Percentiles rank a stretch among this genome's conserved stretches.
These are phyloP conservation scores for Phytophthora hibernalis DNA, from an alignment of 352 stramenopile genomes.

Conservation along the genomic window DNA sequence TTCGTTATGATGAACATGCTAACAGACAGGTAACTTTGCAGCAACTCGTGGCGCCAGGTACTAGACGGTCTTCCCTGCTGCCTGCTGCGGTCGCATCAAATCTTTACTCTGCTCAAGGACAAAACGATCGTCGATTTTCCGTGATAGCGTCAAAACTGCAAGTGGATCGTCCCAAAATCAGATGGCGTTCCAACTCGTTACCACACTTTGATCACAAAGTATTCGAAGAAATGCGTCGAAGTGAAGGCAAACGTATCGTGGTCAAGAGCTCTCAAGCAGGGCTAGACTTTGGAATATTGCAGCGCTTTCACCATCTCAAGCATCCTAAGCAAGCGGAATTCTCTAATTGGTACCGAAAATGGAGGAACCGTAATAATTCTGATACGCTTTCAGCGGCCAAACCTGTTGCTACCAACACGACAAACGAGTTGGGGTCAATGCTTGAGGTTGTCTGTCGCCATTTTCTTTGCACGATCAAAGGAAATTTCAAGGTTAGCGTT, in stretches of 20 bases:
- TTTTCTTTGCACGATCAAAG: too few relatives aligned
- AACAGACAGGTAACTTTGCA: conserved; percentile 1
- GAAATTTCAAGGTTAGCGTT: conserved; percentile 28
- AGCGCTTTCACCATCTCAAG: conserved; percentile 54
- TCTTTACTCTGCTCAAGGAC: conserved; percentile 7
- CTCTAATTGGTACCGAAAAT: conserved; percentile 47
- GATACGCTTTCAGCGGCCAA: not conserved
- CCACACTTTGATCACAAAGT: conserved; percentile 49
- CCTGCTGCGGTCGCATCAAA: conserved; percentile 12
- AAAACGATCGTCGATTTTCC: conserved; percentile 15
- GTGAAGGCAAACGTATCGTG: conserved; percentile 9
- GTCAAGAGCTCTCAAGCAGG: not conserved
- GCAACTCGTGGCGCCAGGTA: not conserved
- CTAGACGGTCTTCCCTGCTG: not conserved
- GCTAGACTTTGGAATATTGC: conserved; percentile 69
- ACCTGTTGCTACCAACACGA: not conserved
- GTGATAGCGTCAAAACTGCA: not conserved
- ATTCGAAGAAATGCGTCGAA: conserved; percentile 35
- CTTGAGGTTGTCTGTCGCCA: not conserved
- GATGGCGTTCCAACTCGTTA: conserved; percentile 53
- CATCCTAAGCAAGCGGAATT: conserved; percentile 48
- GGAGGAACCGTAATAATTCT: conserved; percentile 23
- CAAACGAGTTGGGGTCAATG: too few relatives aligned
- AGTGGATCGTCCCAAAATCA: not conserved
- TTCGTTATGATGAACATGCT: conserved; percentile 21